These are phyloP conservation scores for Voacanga thouarsii DNA, from an alignment of 257 asterid genomes.

Conservation along the genomic window DNA sequence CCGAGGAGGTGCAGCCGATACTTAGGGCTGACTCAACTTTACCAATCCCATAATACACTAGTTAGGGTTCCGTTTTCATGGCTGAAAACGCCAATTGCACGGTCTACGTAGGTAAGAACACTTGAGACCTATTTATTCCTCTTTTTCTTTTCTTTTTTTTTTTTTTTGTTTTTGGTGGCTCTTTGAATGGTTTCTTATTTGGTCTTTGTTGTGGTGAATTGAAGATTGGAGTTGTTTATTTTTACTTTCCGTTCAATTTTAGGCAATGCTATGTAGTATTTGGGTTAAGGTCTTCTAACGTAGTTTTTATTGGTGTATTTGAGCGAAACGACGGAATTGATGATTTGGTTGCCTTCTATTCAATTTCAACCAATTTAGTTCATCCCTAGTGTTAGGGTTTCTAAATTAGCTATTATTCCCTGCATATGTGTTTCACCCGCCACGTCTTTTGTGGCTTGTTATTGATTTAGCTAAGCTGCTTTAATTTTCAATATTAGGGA, in stretches of 20 bases:
- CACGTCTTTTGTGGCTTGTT: not conserved
- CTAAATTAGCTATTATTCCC: too few species aligned
- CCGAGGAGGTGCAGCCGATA: not conserved
- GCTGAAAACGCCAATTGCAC: conserved; percentile 50
- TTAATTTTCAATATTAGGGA: not conserved
- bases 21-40: not conserved
- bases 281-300: not conserved
- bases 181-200: not conserved
- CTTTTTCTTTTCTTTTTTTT: too few species aligned
- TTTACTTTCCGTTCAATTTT: not conserved
- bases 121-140: not conserved
- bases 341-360: not conserved
- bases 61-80: conserved; percentile 26
- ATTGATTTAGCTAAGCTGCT: not conserved
- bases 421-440: not conserved
- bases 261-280: not conserved
- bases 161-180: not conserved
- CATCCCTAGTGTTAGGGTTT: not conserved
- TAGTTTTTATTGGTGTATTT: not conserved
- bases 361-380: not conserved
- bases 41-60: not conserved
- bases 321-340: not conserved
- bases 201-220: not conserved
- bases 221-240: not conserved
- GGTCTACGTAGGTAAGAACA: conserved; percentile 62